These are phyloP conservation scores for Prunus kanzakura DNA, from an alignment of 306 rosid species.

Conservation along the genomic window DNA sequence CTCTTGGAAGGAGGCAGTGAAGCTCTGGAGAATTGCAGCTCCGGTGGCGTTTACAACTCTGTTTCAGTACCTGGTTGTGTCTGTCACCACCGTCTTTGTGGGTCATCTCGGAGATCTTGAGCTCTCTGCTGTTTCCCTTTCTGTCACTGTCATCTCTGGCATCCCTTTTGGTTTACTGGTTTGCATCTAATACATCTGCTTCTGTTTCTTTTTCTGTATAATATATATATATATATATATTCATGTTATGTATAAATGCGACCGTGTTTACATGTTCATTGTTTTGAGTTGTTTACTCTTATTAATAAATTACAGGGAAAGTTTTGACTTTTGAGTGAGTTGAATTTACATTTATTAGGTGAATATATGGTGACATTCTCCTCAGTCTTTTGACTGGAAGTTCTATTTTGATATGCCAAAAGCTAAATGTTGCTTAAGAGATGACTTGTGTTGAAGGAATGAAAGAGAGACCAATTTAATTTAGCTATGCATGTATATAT, in stretches of 20 bases:
- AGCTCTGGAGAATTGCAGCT: conserved; percentile 31
- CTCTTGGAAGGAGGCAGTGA: conserved; percentile 29
- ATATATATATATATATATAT: no score
- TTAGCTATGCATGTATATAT: background rate
- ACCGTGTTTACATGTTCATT: no score
- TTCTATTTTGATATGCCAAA: no score
- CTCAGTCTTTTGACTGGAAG: no score
- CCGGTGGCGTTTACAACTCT: conserved; percentile 14
- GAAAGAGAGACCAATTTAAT: background rate
- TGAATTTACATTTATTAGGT: no score
- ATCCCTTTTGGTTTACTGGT: conserved; percentile 20
- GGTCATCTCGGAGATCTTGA: conserved; percentile 26
- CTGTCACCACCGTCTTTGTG: conserved; percentile 11
- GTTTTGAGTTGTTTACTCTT: no score
- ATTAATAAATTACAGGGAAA: no score
- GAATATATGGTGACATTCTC: no score
- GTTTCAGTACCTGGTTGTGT: conserved; percentile 19
- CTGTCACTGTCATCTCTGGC: conserved; percentile 8
- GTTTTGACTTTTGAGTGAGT: no score
- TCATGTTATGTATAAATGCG: no score
- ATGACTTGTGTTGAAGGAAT: no score
- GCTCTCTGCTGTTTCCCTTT: conserved; percentile 23
- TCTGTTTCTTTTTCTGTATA: background rate
- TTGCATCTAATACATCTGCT: background rate
- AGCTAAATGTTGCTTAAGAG: no score